phyloP scores from a whole-genome alignment of 805 yeast genomes.

The Sugiyamaella americana region DNA sequence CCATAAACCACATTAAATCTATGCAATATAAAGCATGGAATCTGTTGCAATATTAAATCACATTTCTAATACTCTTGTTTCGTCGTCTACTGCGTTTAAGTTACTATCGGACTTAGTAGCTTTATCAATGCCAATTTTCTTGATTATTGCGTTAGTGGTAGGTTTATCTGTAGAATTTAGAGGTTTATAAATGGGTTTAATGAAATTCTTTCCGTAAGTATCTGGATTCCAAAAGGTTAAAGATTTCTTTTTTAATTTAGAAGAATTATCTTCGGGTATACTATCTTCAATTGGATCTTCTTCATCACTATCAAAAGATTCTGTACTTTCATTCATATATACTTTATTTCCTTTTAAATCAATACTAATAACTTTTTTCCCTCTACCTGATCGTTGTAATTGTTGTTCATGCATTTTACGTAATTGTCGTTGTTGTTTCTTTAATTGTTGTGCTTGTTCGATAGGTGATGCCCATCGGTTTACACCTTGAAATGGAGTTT shows the following conservation, averaged over 20 bases:
- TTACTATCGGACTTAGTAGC: not conserved
- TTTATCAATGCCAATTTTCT: not conserved
- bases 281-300: slow-evolving; percentile 2
- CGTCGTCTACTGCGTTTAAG: not conserved
- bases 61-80: not conserved
- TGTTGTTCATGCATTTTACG: slow-evolving; percentile 58
- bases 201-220: slow-evolving; percentile 17
- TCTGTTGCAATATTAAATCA: not conserved
- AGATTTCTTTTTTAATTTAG: slow-evolving; percentile 8
- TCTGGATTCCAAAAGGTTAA: slow-evolving; percentile 16
- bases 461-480: slow-evolving; percentile 77
- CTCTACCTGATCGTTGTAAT: slow-evolving; percentile 60
- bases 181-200: slow-evolving; percentile 15
- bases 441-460: slow-evolving; percentile 81
- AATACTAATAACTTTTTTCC: slow-evolving; percentile 69
- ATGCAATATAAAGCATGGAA: not conserved
- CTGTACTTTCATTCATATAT: slow-evolving; percentile 16
- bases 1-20: not conserved
- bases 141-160: not conserved
- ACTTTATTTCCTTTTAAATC: slow-evolving; percentile 78
- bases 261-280: slow-evolving; percentile 1
- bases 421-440: slow-evolving; percentile 72
- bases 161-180: not conserved
- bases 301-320: slow-evolving; percentile 16
- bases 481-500: slow-evolving; percentile 47